Evolutionary conservation across 495 filamentous ascomycete genomes (phyloP).

Genomic region (Hypomontagnella monticulosa): DNA sequence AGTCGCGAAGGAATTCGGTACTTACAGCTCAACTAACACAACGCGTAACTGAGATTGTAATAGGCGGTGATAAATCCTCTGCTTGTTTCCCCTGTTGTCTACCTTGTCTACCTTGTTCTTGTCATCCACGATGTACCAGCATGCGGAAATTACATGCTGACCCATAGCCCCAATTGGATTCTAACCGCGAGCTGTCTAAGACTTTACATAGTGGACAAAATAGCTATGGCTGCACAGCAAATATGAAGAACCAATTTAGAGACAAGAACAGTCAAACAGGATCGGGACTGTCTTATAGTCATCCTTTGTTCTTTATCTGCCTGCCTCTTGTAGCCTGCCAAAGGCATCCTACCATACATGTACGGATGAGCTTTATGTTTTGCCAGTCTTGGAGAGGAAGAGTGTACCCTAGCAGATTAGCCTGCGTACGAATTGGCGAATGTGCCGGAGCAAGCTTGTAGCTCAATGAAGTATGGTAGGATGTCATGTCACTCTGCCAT

Average conservation of each 20-base stretch:
- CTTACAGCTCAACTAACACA: conserved; percentile 2
- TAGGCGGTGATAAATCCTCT: conserved; percentile 34
- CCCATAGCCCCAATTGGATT: conserved; percentile 35
- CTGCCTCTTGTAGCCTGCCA: conserved; percentile 25
- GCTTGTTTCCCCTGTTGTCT: conserved; percentile 25
- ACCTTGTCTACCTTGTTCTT: conserved; percentile 36
- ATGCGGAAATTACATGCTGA: conserved; percentile 43
- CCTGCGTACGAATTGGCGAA: conserved; percentile 13
- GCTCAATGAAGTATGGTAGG: conserved; percentile 20
- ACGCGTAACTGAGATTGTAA: conserved; percentile 21
- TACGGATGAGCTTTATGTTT: conserved; percentile 14
- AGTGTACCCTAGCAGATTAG: conserved; percentile 15
- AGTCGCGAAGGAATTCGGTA: conserved; percentile 12
- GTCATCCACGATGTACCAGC: conserved; percentile 40
- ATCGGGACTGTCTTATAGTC: conserved; percentile 31
- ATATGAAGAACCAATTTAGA: conserved; percentile 30
- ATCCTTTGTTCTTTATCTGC: conserved; percentile 31
- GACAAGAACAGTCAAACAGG: conserved; percentile 33
- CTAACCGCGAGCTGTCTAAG: conserved; percentile 35
- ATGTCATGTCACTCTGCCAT: conserved; percentile 36
- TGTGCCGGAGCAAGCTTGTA: conserved; percentile 18
- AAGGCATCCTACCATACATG: conserved; percentile 8
- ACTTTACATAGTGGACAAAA: conserved; percentile 23
- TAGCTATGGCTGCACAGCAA: conserved; percentile 24
- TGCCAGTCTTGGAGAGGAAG: conserved; percentile 5